Evolutionary conservation across 148 eudicot species (phyloP).

Genomic region (Limonium bicolor): DNA sequence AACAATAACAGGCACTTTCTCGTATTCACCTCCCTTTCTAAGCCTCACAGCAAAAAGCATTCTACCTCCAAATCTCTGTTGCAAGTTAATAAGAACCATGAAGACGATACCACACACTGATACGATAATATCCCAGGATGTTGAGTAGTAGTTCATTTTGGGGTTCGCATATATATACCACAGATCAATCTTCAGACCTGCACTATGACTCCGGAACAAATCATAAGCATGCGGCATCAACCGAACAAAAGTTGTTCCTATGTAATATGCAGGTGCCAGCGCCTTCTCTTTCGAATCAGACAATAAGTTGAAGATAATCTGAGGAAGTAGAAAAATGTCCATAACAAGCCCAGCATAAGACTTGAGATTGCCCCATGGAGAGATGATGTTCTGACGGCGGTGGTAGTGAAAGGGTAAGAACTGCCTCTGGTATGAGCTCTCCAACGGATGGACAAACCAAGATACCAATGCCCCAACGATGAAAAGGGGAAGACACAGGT

Average conservation of each 20-base stretch:
- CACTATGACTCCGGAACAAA: conserved; percentile 41
- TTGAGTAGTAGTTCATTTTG: conserved; percentile 50
- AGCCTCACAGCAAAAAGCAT: conserved; percentile 52
- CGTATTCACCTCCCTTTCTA: conserved; percentile 29
- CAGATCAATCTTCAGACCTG: conserved; percentile 21
- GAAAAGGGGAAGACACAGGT: conserved; percentile 39
- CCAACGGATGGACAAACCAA: conserved; percentile 37
- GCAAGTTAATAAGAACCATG: conserved; percentile 36
- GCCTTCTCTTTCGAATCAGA: conserved; percentile 33
- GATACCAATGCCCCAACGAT: conserved; percentile 43
- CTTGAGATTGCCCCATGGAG: conserved; percentile 58
- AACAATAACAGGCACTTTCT: conserved; percentile 36
- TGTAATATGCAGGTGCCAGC: conserved; percentile 37
- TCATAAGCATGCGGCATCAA: conserved; percentile 70
- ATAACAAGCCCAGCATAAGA: conserved; percentile 62
- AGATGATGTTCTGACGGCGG: conserved; percentile 6
- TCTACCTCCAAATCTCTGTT: conserved; percentile 63
- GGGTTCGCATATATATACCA: conserved; percentile 64
- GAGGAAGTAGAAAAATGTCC: conserved; percentile 75
- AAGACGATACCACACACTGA: conserved; percentile 36
- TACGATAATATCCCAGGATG: conserved; percentile 58
- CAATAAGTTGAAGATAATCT: conserved; percentile 53
- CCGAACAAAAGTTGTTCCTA: conserved; percentile 59
- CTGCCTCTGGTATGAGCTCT: conserved; percentile 13
- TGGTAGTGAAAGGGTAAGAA: background rate